Base-by-base conservation (phyloP, 768 basidiomycete genomes). In the Mycena metata region DNA sequence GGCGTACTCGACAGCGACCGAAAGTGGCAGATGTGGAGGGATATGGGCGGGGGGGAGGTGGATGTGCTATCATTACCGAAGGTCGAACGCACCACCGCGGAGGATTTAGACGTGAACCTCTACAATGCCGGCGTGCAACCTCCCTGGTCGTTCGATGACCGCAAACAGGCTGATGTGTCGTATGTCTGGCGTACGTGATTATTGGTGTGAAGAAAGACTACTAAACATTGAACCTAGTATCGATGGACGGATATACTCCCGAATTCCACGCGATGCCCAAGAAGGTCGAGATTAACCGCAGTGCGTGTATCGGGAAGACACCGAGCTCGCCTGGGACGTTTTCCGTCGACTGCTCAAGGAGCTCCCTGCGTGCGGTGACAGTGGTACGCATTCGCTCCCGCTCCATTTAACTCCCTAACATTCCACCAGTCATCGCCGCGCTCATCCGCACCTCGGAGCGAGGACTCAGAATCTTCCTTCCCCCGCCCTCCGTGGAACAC, bases 1-100 rank as follows among this genome's bases (percentile, higher is more conserved):
- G 64, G 62, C 0, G 3, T 36, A 3, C 13, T 69, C 5, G 45
- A 42, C 35, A 24, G 15, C 9, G 63, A 12, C 6, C 26, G 68
- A n/a, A 74, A 75, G 61, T 70, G 76, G 50, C 39, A 36, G 9
- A 79, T 79, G 66, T 82, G 81, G 81, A 19, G 10, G 3, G 77
- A 79, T 65, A 54, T 81, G 1, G 78, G 77, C 13, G 79, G 79
- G 8, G 65, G 23, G 7, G 65, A 67, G 21, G 68, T 17, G 35
- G 56, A 58, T 3, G 26, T 0, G 19, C 39, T 43, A 65, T 52
- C 51, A 58, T 58, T 10, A 60, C 33, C 1, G 13, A 12, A 46
- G 33, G 69, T 61, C 7, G 62, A 58, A 2, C 30, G 64, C 3
- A 50, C 64, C 16, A 67, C 67, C 7, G 24, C 15, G 11, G 62